phyloP scores from a whole-genome alignment of 805 yeast species.

The Blastobotrys terrestris region DNA sequence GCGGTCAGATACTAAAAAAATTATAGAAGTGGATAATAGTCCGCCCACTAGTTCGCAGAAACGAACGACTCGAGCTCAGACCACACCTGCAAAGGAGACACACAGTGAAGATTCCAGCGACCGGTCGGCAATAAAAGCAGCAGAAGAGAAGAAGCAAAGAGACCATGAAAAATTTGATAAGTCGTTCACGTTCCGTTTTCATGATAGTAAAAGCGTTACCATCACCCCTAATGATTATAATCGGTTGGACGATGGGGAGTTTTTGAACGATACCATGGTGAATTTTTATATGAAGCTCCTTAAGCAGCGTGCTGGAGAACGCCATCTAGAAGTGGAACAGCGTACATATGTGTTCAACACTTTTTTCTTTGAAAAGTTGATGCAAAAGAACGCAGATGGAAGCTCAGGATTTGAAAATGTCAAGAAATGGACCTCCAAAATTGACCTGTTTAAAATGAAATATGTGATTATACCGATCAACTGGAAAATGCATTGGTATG shows the following conservation, averaged over 20 bases:
- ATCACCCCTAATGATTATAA: conserved; percentile 67
- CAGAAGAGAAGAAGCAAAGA: neutral
- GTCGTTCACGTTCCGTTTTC: conserved; percentile 22
- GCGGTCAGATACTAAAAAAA: neutral
- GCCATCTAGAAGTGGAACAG: conserved; percentile 27
- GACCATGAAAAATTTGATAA: neutral
- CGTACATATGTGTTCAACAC: conserved; percentile 65
- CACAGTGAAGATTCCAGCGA: neutral
- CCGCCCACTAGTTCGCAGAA: neutral
- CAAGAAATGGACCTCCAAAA: conserved; percentile 69
- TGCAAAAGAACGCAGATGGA: conserved; percentile 16
- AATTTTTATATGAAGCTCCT: conserved; percentile 62
- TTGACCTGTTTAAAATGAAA: conserved; percentile 53
- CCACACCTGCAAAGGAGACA: neutral
- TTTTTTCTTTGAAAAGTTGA: conserved; percentile 68
- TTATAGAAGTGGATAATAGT: neutral
- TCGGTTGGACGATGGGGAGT: conserved; percentile 71
- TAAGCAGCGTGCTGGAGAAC: conserved; percentile 28
- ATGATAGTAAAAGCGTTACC: conserved; percentile 47
- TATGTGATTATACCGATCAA: conserved; percentile 76
- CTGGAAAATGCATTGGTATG: conserved; percentile 81
- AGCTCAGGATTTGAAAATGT: conserved; percentile 50
- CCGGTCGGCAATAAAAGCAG: too few relatives aligned
- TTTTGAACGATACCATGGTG: conserved; percentile 85
- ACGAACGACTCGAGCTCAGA: neutral